Evolutionary conservation across 2,329 filamentous ascomycete genomes (phyloP).

Genomic region (Aotearoamyces nothofagi): DNA sequence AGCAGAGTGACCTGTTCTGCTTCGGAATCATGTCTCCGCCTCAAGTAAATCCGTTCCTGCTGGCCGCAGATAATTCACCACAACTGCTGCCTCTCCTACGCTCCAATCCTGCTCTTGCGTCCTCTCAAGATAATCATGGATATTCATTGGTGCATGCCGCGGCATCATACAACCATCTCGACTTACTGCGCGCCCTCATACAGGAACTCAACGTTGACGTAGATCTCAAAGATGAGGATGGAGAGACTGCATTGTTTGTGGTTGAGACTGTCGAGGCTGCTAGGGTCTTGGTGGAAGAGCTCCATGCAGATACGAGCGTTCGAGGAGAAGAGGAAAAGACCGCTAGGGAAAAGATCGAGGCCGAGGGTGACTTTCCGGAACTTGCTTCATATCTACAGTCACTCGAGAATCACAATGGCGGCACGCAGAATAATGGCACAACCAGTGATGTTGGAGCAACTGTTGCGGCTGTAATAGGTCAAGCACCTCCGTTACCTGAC

Average conservation of each 20-base stretch:
- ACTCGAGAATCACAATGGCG: constrained; percentile 18
- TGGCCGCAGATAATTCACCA: constrained; percentile 69
- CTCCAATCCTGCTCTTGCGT: constrained; percentile 60
- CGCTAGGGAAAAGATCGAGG: constrained; percentile 64
- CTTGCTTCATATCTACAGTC: constrained; percentile 56
- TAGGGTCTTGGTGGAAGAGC: constrained; percentile 65
- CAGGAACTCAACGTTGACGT: constrained; percentile 63
- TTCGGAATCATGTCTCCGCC: no score
- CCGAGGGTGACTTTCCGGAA: constrained; percentile 62
- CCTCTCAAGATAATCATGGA: constrained; percentile 73
- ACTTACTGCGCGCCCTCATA: constrained; percentile 63
- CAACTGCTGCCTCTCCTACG: constrained; percentile 61
- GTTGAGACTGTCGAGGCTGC: constrained; percentile 70
- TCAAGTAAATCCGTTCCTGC: constrained; percentile 47
- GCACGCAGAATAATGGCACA: constrained; percentile 14
- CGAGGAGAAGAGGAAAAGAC: constrained; percentile 64
- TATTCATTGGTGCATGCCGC: constrained; percentile 92
- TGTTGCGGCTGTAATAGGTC: not conserved
- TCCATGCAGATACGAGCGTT: constrained; percentile 51
- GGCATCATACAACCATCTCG: constrained; percentile 77
- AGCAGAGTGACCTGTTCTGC: no score
- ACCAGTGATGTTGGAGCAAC: constrained; percentile 5
- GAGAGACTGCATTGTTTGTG: constrained; percentile 91
- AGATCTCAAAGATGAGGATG: constrained; percentile 77
- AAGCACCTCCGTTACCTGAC: constrained; percentile 50